Evolutionary conservation across 768 basidiomycete species (phyloP), one percentile per base, ranked within the genome.

Genomic region (Phlegmacium glaucopus): DNA sequence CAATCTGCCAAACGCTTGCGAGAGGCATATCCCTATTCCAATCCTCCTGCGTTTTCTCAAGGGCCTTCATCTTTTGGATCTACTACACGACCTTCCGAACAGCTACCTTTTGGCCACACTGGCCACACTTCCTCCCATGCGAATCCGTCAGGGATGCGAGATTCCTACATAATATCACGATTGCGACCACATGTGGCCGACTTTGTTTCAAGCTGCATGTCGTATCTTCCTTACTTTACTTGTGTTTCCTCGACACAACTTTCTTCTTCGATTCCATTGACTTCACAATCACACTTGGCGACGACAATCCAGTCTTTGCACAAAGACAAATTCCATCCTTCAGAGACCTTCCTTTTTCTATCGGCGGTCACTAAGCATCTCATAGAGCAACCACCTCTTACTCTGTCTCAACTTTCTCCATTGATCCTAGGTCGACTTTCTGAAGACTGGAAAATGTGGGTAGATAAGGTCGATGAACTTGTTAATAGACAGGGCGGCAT

Each of bases 141-240:
- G 16, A 63, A 65, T n/a, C 69, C 70, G 44, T 64, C 76, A 40
- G 79, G 79, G 30, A 92, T 91, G 87, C 83, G 90, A 50, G 85
- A 90, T 48, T 80, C 83, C 6, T 93, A 93, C 62, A 76, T 92
- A 53, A 66, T 82, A 32, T 87, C 83, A 13, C 78, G 90, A 45
- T 71, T 93, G 13, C 79, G 84, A 40, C 84, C 86, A 12, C 82
- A 85, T 63, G 80, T 91, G 42, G 68, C 74, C 43, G 90, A 91
- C 43, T 93, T 89, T 55, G 82, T 85, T 26, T 77, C 90, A 3
- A 79, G 84, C 26, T 87, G 80, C 63, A 76, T 83, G 62, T 85
- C 90, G 6, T 93, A 92, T 61, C 79, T 92, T 39, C 88, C 87
- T 3, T 92, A 93, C 61, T 93, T 93, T 61, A 86, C 89, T 16